These are phyloP conservation scores for Pseudozyma thailandica DNA, from an alignment of 1,284 basidiomycete species.

Conservation along the genomic window DNA sequence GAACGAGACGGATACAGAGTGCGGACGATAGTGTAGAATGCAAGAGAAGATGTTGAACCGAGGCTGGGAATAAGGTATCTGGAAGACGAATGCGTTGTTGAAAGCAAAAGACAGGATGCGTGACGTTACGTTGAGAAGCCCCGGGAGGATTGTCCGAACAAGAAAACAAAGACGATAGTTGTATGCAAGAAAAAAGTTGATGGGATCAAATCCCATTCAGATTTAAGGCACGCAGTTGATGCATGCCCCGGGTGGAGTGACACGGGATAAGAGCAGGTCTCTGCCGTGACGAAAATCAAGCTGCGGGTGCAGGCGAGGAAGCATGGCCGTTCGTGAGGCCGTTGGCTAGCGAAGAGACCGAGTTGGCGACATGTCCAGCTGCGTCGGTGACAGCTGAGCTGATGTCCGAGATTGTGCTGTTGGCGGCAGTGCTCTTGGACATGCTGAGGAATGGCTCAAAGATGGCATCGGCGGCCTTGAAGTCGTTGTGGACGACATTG, in stretches of 20 bases:
- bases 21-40: slow-evolving; percentile 19
- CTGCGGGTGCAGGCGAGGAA: slow-evolving; percentile 18
- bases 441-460: slow-evolving; percentile 61
- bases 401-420: slow-evolving; percentile 21
- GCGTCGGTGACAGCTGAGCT: slow-evolving; percentile 24
- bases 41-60: slow-evolving; percentile 10
- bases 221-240: slow-evolving; percentile 36
- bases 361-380: slow-evolving; percentile 14
- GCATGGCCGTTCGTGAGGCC: slow-evolving; percentile 27
- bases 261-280: neutral
- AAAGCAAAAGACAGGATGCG: slow-evolving; percentile 43
- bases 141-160: slow-evolving; percentile 37
- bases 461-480: slow-evolving; percentile 62
- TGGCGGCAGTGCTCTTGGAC: slow-evolving; percentile 7
- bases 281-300: slow-evolving; percentile 9
- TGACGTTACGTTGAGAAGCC: slow-evolving; percentile 48
- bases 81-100: slow-evolving; percentile 45
- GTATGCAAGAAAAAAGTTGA: slow-evolving; percentile 14
- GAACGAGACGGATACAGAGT: slow-evolving; percentile 8
- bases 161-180: neutral
- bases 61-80: slow-evolving; percentile 29
- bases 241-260: slow-evolving; percentile 11
- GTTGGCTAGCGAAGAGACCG: slow-evolving; percentile 36
- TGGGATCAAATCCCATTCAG: neutral
- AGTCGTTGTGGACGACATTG: slow-evolving; percentile 67